phyloP scores from a whole-genome alignment of 2,329 filamentous ascomycete genomes.

The Bipolaris gigantea region DNA sequence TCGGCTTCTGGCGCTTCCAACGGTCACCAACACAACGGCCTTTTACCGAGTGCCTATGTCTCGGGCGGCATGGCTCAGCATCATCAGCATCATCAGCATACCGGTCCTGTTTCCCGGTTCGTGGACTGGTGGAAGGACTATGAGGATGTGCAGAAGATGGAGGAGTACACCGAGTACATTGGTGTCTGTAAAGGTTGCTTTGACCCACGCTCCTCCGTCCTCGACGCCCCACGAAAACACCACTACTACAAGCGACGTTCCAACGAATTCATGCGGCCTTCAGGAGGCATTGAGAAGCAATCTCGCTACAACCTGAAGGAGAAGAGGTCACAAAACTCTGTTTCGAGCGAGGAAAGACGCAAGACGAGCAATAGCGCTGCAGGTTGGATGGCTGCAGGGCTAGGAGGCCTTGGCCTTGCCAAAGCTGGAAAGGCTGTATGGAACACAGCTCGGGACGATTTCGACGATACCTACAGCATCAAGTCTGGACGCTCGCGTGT shows the following conservation, averaged over 20 bases:
- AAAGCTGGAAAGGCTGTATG: conserved; percentile 58
- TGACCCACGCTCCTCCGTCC: conserved; percentile 59
- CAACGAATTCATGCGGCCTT: conserved; percentile 46
- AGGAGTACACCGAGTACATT: conserved; percentile 69
- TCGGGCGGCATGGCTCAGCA: conserved; percentile 48
- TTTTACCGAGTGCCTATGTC: conserved; percentile 26
- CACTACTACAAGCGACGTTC: conserved; percentile 54
- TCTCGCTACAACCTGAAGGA: conserved; percentile 53
- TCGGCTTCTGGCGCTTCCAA: conserved; percentile 37
- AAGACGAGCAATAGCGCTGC: conserved; percentile 49
- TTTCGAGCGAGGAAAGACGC: conserved; percentile 39
- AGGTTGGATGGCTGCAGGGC: conserved; percentile 57
- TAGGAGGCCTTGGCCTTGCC: conserved; percentile 58
- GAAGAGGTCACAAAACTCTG: conserved; percentile 37
- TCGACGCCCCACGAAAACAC: conserved; percentile 63
- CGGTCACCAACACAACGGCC: conserved; percentile 25
- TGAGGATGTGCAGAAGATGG: conserved; percentile 66
- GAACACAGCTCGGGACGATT: conserved; percentile 54
- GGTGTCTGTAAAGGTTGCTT: conserved; percentile 68
- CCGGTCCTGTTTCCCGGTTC: conserved; percentile 58
- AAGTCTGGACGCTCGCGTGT: conserved; percentile 53
- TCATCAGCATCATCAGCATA: conserved; percentile 56
- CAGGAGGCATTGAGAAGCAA: conserved; percentile 61
- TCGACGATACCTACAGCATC: conserved; percentile 63
- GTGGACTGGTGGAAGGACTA: conserved; percentile 65